Evolutionary conservation across 768 basidiomycete species (phyloP).

Genomic region (Suillus subalutaceus): DNA sequence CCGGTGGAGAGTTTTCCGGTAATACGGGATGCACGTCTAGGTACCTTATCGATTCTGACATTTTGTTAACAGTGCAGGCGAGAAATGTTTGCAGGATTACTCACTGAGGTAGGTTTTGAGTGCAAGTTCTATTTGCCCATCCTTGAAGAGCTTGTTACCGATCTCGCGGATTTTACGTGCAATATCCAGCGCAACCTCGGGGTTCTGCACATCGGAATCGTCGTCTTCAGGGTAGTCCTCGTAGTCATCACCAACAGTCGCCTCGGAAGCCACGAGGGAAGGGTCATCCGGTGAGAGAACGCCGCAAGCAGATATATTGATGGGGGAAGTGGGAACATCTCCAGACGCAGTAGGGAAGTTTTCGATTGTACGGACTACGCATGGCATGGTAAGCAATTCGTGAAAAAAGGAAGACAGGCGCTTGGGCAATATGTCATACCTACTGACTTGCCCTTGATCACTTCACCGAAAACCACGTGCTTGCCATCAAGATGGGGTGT

Average conservation of each 20-base stretch:
- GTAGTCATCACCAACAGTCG: constrained; percentile 64
- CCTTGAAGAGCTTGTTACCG: constrained; percentile 81
- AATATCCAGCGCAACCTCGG: constrained; percentile 71
- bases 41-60: constrained; percentile 84
- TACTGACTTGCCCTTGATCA: constrained; percentile 83
- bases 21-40: constrained; percentile 81
- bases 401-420: not conserved
- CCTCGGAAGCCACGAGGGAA: constrained; percentile 42
- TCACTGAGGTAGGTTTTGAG: constrained; percentile 85
- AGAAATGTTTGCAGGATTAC: constrained; percentile 22
- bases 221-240: constrained; percentile 94
- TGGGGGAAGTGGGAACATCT: constrained; percentile 73
- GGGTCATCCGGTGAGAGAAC: constrained; percentile 74
- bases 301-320: constrained; percentile 83
- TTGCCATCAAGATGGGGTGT: constrained; percentile 83
- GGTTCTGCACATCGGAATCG: constrained; percentile 65
- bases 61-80: constrained; percentile 7
- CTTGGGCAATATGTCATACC: constrained; percentile 38
- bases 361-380: constrained; percentile 75
- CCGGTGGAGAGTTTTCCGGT: constrained; percentile 63
- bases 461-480: constrained; percentile 87
- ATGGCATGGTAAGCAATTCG: not conserved
- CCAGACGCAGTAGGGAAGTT: constrained; percentile 68
- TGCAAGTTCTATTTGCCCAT: constrained; percentile 70
- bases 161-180: constrained; percentile 77